Base-by-base conservation (phyloP, 192 early-diverging fungal genomes). In the Coemansia asiatica region DNA sequence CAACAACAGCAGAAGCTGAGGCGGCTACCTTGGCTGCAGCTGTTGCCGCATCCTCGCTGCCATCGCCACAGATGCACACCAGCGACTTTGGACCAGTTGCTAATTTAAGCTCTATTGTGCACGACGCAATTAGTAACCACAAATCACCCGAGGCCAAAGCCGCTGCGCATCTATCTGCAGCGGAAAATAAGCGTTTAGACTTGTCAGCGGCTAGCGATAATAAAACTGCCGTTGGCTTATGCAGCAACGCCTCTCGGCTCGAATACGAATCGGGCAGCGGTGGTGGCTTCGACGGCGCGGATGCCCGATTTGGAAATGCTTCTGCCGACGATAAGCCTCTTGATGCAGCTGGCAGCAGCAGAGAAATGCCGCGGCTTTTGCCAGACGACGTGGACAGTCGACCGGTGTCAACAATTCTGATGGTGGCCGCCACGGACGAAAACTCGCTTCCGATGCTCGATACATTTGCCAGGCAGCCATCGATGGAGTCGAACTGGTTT, bases 371-470 rank as follows among this genome's bases (percentile, higher is more conserved):
- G 51, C 51, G 16, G 10, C 51, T 35, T 10, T 23, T 21, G 27
- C 48, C 49, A 33, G 23, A 26, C 49, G 48, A 29, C 61, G 21
- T 36, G 18, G 48, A 35, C 48, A 62, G 55, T 49, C 69, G 75
- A 10, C 70, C 66, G 15, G 23, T 27, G 50, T 72, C 75, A 35
- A 61, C 75, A 15, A 60, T 78, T 27, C 5, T 78, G 44, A 56
- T 78, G 63, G 70, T 78, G 9, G 75, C 70, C 1, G 75, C 75
- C 12, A 78, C 75, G 0, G 59, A 59, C 5, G 75, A 78, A 26
- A 78, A 68, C 75, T 66, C 73, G 35, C 23, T 46, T 16, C 31
- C 27, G 36, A 21, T 29, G 26, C 46, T 55, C 10, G n/a, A 33
- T 2, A 33, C 31, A 27, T 48, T 53, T 59, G 63, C 23, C 2